Conservation (phyloP, 352 stramenopile species). For the Phytophthora palmivora region DNA sequence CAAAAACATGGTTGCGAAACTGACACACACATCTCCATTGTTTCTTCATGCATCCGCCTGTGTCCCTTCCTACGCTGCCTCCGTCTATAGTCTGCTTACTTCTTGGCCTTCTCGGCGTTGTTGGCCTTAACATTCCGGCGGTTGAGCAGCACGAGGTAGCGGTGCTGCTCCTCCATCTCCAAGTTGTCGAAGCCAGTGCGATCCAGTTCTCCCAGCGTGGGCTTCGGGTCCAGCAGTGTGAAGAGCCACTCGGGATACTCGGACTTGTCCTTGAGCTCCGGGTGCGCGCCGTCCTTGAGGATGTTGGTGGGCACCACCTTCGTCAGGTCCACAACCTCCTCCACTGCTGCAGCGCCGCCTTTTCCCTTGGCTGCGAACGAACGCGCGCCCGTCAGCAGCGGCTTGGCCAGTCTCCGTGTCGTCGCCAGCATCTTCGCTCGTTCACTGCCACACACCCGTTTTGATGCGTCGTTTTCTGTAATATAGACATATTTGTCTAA, state of each 20-base stretch:
- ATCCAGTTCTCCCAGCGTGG: slow-evolving; percentile 80
- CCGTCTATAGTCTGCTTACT: slow-evolving; percentile 54
- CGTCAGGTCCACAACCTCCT: slow-evolving; percentile 79
- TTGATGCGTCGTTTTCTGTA: background rate
- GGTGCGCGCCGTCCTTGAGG: slow-evolving; percentile 83
- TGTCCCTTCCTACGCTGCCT: slow-evolving; percentile 7
- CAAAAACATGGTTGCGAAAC: slow-evolving; percentile 14
- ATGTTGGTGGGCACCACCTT: slow-evolving; percentile 87
- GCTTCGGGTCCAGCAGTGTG: slow-evolving; percentile 76
- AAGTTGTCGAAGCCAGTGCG: slow-evolving; percentile 84
- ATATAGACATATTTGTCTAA: slow-evolving; percentile 1
- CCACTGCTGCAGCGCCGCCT: slow-evolving; percentile 51
- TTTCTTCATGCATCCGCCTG: slow-evolving; percentile 11
- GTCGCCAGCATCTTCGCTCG: slow-evolving; percentile 44
- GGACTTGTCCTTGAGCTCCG: slow-evolving; percentile 79
- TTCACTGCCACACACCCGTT: slow-evolving; percentile 21
- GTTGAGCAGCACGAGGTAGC: slow-evolving; percentile 80
- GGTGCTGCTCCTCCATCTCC: slow-evolving; percentile 77
- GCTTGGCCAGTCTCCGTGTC: slow-evolving; percentile 50
- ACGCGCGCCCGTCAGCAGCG: slow-evolving; percentile 44
- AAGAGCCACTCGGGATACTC: slow-evolving; percentile 89
- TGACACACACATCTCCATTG: slow-evolving; percentile 26
- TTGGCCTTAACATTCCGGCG: slow-evolving; percentile 72
- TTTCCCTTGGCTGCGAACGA: slow-evolving; percentile 78
- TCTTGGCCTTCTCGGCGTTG: slow-evolving; percentile 88